Conservation (phyloP, 768 basidiomycete genomes). For the Pisolithus sp. region DNA sequence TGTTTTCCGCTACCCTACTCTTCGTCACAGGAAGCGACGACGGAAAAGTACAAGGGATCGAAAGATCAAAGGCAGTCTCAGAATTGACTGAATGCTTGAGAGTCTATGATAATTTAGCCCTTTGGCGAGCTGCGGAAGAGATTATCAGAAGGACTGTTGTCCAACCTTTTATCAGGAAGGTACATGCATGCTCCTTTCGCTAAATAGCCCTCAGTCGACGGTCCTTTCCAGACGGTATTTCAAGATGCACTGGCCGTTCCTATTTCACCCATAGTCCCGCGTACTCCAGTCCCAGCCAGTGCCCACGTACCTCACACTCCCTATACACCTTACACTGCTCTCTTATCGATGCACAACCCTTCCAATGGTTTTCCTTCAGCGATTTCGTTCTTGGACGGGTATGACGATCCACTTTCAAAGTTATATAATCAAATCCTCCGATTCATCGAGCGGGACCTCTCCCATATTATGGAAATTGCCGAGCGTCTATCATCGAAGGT, state of each 20-base stretch:
- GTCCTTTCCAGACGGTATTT: slow-evolving; percentile 57
- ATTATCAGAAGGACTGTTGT: slow-evolving; percentile 70
- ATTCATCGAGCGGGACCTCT: slow-evolving; percentile 73
- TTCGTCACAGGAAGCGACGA: slow-evolving; percentile 44
- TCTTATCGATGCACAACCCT: slow-evolving; percentile 35
- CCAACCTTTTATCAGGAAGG: slow-evolving; percentile 72
- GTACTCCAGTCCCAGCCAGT: slow-evolving; percentile 52
- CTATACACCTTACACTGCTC: slow-evolving; percentile 46
- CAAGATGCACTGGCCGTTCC: slow-evolving; percentile 60
- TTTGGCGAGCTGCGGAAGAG: slow-evolving; percentile 87
- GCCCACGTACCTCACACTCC: slow-evolving; percentile 48
- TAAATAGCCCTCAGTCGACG: slow-evolving; percentile 5
- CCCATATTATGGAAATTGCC: slow-evolving; percentile 68
- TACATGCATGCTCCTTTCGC: slow-evolving; percentile 21
- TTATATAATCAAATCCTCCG: slow-evolving; percentile 78
- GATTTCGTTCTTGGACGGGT: slow-evolving; percentile 56
- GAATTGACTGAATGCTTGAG: slow-evolving; percentile 75
- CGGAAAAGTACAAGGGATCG: slow-evolving; percentile 50
- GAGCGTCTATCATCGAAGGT: slow-evolving; percentile 57
- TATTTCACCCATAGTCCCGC: slow-evolving; percentile 70
- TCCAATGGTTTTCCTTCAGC: slow-evolving; percentile 31
- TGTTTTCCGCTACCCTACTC: slow-evolving; percentile 61
- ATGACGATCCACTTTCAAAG: slow-evolving; percentile 60
- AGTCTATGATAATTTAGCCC: slow-evolving; percentile 71
- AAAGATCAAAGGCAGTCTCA: slow-evolving; percentile 52